Evolutionary conservation across 768 basidiomycete genomes (phyloP).

Genomic region (Chalciporus piperatus): DNA sequence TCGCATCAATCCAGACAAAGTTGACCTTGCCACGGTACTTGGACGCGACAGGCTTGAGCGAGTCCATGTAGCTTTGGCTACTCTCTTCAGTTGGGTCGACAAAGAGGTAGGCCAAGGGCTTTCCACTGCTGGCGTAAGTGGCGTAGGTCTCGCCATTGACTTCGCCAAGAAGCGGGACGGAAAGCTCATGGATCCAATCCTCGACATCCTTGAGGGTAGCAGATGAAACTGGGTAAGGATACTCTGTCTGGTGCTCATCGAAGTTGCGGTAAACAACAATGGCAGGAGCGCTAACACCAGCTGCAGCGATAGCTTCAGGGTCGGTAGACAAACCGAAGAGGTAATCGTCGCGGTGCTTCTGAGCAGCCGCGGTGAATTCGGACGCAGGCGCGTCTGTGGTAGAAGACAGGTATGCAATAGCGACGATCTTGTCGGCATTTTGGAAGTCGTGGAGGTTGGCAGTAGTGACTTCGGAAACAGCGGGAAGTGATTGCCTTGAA

Average conservation of each 20-base stretch:
- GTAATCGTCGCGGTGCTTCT: slow-evolving; percentile 87
- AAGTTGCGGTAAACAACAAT: slow-evolving; percentile 90
- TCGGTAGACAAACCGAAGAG: slow-evolving; percentile 89
- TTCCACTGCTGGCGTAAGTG: slow-evolving; percentile 72
- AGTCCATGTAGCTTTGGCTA: slow-evolving; percentile 62
- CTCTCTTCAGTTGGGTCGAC: slow-evolving; percentile 72
- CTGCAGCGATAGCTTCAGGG: slow-evolving; percentile 59
- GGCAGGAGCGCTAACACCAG: slow-evolving; percentile 75
- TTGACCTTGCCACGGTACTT: slow-evolving; percentile 85
- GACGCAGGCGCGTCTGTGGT: slow-evolving; percentile 64
- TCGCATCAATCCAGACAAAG: slow-evolving; percentile 97
- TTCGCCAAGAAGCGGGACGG: slow-evolving; percentile 87
- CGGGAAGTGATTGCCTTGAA: slow-evolving; percentile 84
- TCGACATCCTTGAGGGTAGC: slow-evolving; percentile 61
- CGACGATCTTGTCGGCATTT: slow-evolving; percentile 86
- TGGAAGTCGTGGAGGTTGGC: slow-evolving; percentile 83
- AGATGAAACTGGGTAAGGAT: slow-evolving; percentile 58
- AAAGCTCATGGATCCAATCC: slow-evolving; percentile 78
- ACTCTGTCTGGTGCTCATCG: slow-evolving; percentile 76
- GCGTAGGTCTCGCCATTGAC: slow-evolving; percentile 94
- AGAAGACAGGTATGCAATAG: slow-evolving; percentile 79
- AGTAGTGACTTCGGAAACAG: slow-evolving; percentile 78
- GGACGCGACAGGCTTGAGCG: slow-evolving; percentile 72
- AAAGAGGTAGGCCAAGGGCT: slow-evolving; percentile 95
- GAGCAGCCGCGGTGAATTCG: slow-evolving; percentile 78